Evolutionary conservation across 805 yeast genomes (phyloP).

Genomic region (Candida rishiriensis): DNA sequence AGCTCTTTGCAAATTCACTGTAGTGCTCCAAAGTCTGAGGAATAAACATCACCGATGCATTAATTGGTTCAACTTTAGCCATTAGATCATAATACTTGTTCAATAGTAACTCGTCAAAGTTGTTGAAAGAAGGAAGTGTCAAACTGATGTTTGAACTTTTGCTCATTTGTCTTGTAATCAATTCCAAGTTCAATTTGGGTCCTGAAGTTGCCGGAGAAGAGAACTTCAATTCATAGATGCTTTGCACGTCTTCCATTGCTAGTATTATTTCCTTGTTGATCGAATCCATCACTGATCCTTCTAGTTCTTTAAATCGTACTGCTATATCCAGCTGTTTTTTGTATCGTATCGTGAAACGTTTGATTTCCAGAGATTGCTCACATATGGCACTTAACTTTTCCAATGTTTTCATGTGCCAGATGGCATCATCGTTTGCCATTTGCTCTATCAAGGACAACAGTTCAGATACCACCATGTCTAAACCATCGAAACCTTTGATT

Average conservation of each 20-base stretch:
- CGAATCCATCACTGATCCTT: slow-evolving; percentile 36
- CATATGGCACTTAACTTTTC: slow-evolving; percentile 25
- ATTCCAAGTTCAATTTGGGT: slow-evolving; percentile 10
- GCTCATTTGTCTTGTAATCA: slow-evolving; percentile 7
- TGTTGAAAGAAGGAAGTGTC: slow-evolving; percentile 36
- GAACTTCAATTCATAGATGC: slow-evolving; percentile 34
- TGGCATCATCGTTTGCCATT: background rate
- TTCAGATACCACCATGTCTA: slow-evolving; percentile 33
- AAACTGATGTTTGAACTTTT: slow-evolving; percentile 11
- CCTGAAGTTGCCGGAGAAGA: slow-evolving; percentile 37
- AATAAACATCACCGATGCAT: slow-evolving; percentile 46
- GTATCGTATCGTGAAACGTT: slow-evolving; percentile 23
- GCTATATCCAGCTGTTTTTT: slow-evolving; percentile 36
- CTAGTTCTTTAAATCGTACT: slow-evolving; percentile 41
- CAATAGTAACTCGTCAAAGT: slow-evolving; percentile 36
- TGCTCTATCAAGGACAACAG: slow-evolving; percentile 23
- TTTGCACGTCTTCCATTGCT: slow-evolving; percentile 32
- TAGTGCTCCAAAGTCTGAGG: slow-evolving; percentile 47
- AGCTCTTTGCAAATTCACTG: slow-evolving; percentile 25
- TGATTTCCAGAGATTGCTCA: slow-evolving; percentile 26
- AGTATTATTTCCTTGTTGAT: slow-evolving; percentile 35
- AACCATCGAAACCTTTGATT: slow-evolving; percentile 26
- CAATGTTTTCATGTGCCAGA: background rate
- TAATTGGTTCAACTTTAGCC: slow-evolving; percentile 43
- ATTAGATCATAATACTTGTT: slow-evolving; percentile 39